Evolutionary conservation across 345 rosid species (phyloP), one percentile per base, ranked within the genome.

Genomic region (Moringa oleifera): DNA sequence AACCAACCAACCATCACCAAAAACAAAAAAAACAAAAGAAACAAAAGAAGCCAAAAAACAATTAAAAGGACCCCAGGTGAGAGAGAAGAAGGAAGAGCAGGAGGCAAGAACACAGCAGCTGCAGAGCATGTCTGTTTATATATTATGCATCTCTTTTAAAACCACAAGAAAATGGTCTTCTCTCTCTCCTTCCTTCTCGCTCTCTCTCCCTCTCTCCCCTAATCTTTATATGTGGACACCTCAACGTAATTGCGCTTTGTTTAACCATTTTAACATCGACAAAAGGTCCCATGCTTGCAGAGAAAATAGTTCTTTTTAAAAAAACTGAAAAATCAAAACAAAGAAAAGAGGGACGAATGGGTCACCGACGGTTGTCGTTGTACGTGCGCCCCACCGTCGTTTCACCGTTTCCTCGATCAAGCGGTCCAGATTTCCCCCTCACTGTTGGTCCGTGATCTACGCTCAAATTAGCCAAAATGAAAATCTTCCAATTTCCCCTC

Each of bases 51-150:
- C 64, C 71, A 71, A 62, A 45, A 52, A 45, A 46, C 70, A 71
- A 59, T 33, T 50, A 50, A 36, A 55, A 17, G 62, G 66, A 64
- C 41, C 54, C 41, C 19, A 50, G 41, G 52, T 51, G 47, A 31
- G 45, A 57, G 66, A 55, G 37, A 54, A 23, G 36, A 41, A 24
- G 24, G 64, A 66, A 63, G 65, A 71, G 28, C 53, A 63, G 73
- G 62, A 74, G 77, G 77, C 77, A 79, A 78, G 71, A 72, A 79
- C 80, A 64, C 66, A 67, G 78, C 70, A 56, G 68, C 55, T 68
- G 68, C 87, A 82, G 90, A 83, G 88, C 72, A 67, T 72, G 91
- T 86, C 86, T 76, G 78, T 69, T 65, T 70, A 55, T 70, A 25
- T 16, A 41, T 1, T 15, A 41, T 41, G 17, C 12, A 41, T 41